A percentile compares a stretch with the other conserved stretches of the same genome.
Evolutionary conservation across 2,329 filamentous ascomycete genomes (phyloP).

Genomic region (Colletotrichum costaricense): DNA sequence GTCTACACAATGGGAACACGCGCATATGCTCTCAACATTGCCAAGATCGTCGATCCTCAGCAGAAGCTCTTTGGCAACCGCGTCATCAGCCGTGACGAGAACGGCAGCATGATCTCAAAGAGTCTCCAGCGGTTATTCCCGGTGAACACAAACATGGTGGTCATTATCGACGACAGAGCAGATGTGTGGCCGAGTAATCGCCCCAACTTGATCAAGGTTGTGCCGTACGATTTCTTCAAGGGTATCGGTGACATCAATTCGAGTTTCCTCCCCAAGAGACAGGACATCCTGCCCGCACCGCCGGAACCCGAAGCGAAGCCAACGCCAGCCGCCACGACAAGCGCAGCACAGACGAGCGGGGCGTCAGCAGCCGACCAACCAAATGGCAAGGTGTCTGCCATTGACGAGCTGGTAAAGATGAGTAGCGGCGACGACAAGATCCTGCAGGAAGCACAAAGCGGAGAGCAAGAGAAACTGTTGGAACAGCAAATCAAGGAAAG

Average conservation of each 20-base stretch:
- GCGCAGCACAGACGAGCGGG: background rate
- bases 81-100: constrained; percentile 96
- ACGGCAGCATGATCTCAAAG: constrained; percentile 91
- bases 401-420: constrained; percentile 84
- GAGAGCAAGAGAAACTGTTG: constrained; percentile 88
- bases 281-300: constrained; percentile 58
- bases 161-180: constrained; percentile 96
- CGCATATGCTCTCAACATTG: constrained; percentile 93
- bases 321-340: background rate
- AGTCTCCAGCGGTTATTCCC: constrained; percentile 92
- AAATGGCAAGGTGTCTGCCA: constrained; percentile 52
- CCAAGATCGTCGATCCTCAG: constrained; percentile 91
- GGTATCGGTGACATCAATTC: constrained; percentile 99
- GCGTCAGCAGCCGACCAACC: background rate
- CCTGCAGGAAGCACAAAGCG: constrained; percentile 78
- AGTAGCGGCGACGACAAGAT: constrained; percentile 75
- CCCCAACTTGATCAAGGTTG: constrained; percentile 92
- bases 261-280: constrained; percentile 88
- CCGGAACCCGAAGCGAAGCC: constrained; percentile 13
- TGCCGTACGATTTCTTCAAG: constrained; percentile 97
- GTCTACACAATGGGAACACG: constrained; percentile 99
- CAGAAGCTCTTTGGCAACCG: constrained; percentile 91
- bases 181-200: constrained; percentile 96
- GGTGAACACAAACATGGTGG: constrained; percentile 98
- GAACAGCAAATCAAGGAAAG: constrained; percentile 90